Base-by-base conservation (phyloP, 2,329 filamentous ascomycete genomes). In the Phialophora verrucosa region DNA sequence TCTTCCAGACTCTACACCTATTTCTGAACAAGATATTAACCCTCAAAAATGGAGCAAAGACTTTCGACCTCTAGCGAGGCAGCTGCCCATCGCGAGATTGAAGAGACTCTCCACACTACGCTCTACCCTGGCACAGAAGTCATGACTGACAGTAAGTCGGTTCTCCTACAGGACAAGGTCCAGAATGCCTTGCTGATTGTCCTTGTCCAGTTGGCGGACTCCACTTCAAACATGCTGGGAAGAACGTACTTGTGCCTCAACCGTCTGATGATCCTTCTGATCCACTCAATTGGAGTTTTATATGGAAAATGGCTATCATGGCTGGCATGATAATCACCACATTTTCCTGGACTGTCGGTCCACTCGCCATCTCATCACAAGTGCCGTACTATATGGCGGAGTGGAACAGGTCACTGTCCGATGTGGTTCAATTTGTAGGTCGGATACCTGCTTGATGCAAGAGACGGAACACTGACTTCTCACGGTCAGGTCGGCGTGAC, bases 161-260 rank as follows among this genome's bases (percentile, higher is more conserved):
- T 20, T 14, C 20, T 10, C 38, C n/a, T 12, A 17, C 38, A 6
- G 20, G 23, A 49, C 35, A 0, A 14, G 42, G 56, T 17, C n/a
- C 23, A 25, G 23, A 27, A 63, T 29, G 20, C 35, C 38, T 6
- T 49, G n/a, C 61, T 59, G 23, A 59, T 35, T 47, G 25, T 25
- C 31, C 20, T 44, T 55, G 32, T 49, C 47, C 38, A 65, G 63
- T 65, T 25, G 63, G 63, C 5, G 29, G 38, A 55, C 60, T 59
- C 5, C 63, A 70, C 23, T 71, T 76, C 12, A 76, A 78, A 58
- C 74, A 72, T 20, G 70, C 75, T 3, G 76, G 76, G 5, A 81
- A 88, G 59, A 76, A 71, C 1, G 71, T 79, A 50, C 73, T 79
- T 6, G 75, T 78, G 14, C 77, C 78, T 0, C 77, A 79, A 54